phyloP scores from a whole-genome alignment of 305 asterid species.

The Rubia peregrina region DNA sequence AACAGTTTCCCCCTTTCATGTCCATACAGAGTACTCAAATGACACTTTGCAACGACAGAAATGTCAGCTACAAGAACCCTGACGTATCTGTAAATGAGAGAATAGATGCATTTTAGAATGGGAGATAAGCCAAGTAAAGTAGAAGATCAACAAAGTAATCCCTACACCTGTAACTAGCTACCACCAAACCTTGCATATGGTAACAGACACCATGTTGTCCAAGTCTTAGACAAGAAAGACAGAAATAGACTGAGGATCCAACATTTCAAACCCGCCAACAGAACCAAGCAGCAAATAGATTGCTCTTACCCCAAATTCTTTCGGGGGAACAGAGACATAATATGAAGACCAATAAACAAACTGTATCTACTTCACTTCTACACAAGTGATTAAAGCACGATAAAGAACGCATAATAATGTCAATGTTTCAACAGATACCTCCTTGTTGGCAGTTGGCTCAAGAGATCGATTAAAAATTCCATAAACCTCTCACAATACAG shows the following conservation, averaged over 20 bases:
- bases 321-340: background rate
- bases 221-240: background rate
- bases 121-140: slow-evolving; percentile 9
- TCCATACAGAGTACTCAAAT: slow-evolving; percentile 76
- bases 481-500: slow-evolving; percentile 92
- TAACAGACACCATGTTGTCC: background rate
- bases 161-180: background rate
- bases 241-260: slow-evolving; percentile 1
- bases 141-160: background rate
- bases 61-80: slow-evolving; percentile 95
- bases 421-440: slow-evolving; percentile 36
- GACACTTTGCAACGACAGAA: slow-evolving; percentile 94
- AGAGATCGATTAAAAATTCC: slow-evolving; percentile 96
- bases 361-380: background rate
- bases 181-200: background rate
- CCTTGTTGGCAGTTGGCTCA: slow-evolving; percentile 97
- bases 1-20: slow-evolving; percentile 91
- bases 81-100: slow-evolving; percentile 50
- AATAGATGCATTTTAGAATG: background rate
- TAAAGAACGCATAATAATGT: background rate
- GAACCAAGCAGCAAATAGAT: slow-evolving; percentile 1
- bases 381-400: background rate
- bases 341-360: background rate
- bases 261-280: no score
- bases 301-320: background rate